These are phyloP conservation scores for Rhizoclosmatium sp. DNA, from an alignment of 192 early-diverging fungal species.

Conservation along the genomic window DNA sequence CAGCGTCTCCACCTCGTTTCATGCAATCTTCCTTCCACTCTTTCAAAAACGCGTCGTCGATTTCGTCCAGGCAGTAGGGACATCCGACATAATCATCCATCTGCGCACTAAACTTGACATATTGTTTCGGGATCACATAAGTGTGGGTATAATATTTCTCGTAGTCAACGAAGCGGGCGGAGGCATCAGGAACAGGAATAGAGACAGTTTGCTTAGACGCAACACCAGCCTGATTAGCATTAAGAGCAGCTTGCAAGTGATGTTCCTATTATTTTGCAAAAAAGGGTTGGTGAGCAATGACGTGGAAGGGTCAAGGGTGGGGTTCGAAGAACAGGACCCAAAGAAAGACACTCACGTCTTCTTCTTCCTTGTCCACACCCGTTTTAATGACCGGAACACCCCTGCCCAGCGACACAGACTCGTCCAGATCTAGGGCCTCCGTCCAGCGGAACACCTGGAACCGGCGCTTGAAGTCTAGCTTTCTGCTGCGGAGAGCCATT, in stretches of 20 bases:
- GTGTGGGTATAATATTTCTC: constrained; percentile 66
- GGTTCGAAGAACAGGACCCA: background rate
- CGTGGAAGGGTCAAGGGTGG: background rate
- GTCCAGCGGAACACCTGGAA: constrained; percentile 81
- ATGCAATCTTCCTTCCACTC: constrained; percentile 61
- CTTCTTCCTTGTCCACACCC: constrained; percentile 98
- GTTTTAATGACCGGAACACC: constrained; percentile 79
- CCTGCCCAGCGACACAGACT: constrained; percentile 72
- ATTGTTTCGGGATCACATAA: constrained; percentile 77
- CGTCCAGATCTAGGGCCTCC: constrained; percentile 86
- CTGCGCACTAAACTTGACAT: constrained; percentile 85
- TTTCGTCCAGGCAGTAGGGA: constrained; percentile 89
- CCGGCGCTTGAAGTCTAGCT: constrained; percentile 87
- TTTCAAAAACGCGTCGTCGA: constrained; percentile 64
- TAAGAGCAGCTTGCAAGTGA: constrained; percentile 92
- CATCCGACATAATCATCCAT: constrained; percentile 89
- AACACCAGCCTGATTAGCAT: constrained; percentile 70
- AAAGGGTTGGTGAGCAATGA: background rate
- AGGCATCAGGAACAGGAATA: constrained; percentile 96
- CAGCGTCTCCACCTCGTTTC: background rate
- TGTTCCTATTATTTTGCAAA: constrained; percentile 75
- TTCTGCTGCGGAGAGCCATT: constrained; percentile 62
- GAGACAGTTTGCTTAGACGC: constrained; percentile 67
- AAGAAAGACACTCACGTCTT: constrained; percentile 70
- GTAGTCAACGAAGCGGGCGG: constrained; percentile 70